A percentile compares a stretch with the other conserved stretches of the same genome.
phyloP scores from a whole-genome alignment of 148 eudicot genomes.

The Chenopodium quinoa region DNA sequence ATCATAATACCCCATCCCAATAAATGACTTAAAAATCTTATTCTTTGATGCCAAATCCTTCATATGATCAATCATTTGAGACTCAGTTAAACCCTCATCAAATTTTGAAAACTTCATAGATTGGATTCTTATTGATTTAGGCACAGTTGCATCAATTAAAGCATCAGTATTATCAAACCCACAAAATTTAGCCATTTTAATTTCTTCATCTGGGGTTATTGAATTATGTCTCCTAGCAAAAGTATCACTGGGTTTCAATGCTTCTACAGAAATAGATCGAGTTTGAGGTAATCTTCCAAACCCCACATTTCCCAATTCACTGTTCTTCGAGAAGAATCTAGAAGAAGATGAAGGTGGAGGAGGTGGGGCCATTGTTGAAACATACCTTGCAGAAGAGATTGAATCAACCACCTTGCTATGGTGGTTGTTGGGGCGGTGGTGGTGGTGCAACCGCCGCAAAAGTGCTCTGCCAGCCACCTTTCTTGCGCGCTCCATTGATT shows the following conservation, averaged over 20 bases:
- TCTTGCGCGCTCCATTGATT: slow-evolving; percentile 79
- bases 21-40: slow-evolving; percentile 72
- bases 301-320: slow-evolving; percentile 26
- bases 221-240: slow-evolving; percentile 91
- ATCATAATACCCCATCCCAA: slow-evolving; percentile 94
- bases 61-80: slow-evolving; percentile 88
- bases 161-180: slow-evolving; percentile 62
- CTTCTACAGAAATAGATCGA: slow-evolving; percentile 67
- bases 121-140: slow-evolving; percentile 63
- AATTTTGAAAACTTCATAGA: slow-evolving; percentile 62
- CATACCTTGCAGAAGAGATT: slow-evolving; percentile 49
- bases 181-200: slow-evolving; percentile 66
- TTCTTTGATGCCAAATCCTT: slow-evolving; percentile 70
- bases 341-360: slow-evolving; percentile 4
- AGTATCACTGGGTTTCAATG: slow-evolving; percentile 78
- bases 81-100: slow-evolving; percentile 79
- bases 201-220: slow-evolving; percentile 68
- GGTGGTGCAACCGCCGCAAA: slow-evolving; percentile 54
- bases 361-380: slow-evolving; percentile 61
- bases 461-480: slow-evolving; percentile 62
- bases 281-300: slow-evolving; percentile 30
- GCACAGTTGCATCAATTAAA: slow-evolving; percentile 83
- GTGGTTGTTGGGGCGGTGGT: slow-evolving; percentile 27
- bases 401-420: slow-evolving; percentile 18
- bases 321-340: slow-evolving; percentile 24